phyloP scores from a whole-genome alignment of 768 basidiomycete genomes.

The Hirschioporus abietinus region DNA sequence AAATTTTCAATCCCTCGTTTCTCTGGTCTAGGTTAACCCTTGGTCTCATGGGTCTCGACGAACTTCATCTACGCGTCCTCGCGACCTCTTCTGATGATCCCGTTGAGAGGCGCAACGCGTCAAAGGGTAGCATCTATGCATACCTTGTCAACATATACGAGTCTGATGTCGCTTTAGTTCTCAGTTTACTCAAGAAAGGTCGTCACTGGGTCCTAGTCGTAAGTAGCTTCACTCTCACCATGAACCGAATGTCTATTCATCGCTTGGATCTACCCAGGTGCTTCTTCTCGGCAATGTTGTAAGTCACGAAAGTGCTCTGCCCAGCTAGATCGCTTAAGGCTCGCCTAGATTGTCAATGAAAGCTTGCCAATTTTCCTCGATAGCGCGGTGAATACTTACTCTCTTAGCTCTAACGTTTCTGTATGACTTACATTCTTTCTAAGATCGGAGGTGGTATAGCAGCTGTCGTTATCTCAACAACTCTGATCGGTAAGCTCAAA shows the following conservation, averaged over 20 bases:
- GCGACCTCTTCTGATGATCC: constrained; percentile 74
- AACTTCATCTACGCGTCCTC: constrained; percentile 83
- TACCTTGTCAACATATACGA: background rate
- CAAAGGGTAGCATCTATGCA: constrained; percentile 45
- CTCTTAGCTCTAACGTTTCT: background rate
- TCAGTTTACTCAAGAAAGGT: constrained; percentile 48
- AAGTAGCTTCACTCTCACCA: constrained; percentile 19
- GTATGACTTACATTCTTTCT: background rate
- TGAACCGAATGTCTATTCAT: background rate
- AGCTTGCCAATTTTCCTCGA: constrained; percentile 81
- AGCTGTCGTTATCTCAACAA: constrained; percentile 74
- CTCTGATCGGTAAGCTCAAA: constrained; percentile 50
- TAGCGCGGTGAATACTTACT: constrained; percentile 42
- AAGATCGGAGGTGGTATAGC: constrained; percentile 66
- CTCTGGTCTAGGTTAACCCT: constrained; percentile 66
- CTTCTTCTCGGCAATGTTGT: constrained; percentile 87
- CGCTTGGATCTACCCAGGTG: constrained; percentile 39
- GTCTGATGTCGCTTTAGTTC: constrained; percentile 26
- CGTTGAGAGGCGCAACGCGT: constrained; percentile 62
- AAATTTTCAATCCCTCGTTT: constrained; percentile 1
- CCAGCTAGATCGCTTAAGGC: background rate
- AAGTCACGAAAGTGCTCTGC: constrained; percentile 21
- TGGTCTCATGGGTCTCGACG: constrained; percentile 91
- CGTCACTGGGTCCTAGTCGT: constrained; percentile 96
- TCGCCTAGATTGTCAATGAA: constrained; percentile 66